phyloP scores from a whole-genome alignment of 73 alveolate genomes.

The Tetrahymena elliotti region DNA sequence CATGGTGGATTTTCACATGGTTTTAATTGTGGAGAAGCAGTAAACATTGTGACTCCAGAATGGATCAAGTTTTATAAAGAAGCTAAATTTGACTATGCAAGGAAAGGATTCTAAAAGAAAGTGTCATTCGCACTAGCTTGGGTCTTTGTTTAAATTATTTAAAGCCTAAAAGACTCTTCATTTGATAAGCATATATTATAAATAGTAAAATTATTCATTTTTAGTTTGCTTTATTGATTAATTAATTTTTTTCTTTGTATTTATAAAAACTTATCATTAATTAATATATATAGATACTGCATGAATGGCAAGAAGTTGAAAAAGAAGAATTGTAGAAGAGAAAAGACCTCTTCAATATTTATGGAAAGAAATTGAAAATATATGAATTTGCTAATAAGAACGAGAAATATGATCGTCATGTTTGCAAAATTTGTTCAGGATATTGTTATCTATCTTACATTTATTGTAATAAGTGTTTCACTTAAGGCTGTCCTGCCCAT shows the following conservation, averaged over 20 bases:
- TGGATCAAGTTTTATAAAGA: constrained; percentile 52
- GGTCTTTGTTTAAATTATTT: constrained; percentile 12
- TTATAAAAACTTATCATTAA: neutral
- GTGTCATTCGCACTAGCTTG: neutral
- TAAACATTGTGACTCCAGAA: constrained; percentile 54
- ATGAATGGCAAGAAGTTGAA: constrained; percentile 13
- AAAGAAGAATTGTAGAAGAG: constrained; percentile 1
- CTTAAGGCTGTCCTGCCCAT: constrained; percentile 35
- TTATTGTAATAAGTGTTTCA: constrained; percentile 35
- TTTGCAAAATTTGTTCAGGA: constrained; percentile 29
- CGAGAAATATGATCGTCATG: constrained; percentile 35
- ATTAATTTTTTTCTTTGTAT: neutral
- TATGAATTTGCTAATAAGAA: constrained; percentile 14
- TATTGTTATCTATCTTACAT: constrained; percentile 17
- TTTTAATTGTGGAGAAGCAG: constrained; percentile 72
- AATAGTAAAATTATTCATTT: neutral
- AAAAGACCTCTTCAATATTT: neutral
- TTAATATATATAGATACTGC: neutral
- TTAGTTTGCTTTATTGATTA: neutral
- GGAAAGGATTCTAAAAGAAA: constrained; percentile 19
- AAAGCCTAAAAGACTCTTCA: constrained; percentile 6
- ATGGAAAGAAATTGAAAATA: constrained; percentile 7
- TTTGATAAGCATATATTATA: neutral
- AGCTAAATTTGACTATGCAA: constrained; percentile 20
- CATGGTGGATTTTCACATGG: constrained; percentile 79